phyloP scores from a whole-genome alignment of 352 stramenopile genomes.

The Phytophthora nicotianae region DNA sequence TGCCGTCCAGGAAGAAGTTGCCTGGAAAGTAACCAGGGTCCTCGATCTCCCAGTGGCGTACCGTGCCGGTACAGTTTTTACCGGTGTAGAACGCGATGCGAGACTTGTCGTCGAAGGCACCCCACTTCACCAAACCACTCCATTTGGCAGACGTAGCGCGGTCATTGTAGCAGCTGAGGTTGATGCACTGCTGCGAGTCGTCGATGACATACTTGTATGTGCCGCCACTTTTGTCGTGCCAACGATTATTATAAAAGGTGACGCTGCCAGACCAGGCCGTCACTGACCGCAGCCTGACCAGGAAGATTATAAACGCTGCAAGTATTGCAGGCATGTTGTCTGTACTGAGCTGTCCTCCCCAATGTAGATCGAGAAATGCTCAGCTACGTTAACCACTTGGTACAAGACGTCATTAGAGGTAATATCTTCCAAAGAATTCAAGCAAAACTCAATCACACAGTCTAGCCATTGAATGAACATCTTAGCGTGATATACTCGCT shows the following conservation, averaged over 20 bases:
- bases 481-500: too few relatives aligned
- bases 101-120: conserved; percentile 12
- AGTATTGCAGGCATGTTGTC: not conserved
- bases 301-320: not conserved
- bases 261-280: conserved; percentile 23
- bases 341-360: not conserved
- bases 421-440: not conserved
- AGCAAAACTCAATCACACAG: too few relatives aligned
- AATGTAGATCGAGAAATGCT: not conserved
- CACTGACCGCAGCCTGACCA: not conserved
- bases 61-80: conserved; percentile 21
- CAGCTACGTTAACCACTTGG: not conserved
- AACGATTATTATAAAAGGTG: conserved; percentile 25
- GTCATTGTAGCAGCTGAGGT: conserved; percentile 39
- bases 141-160: conserved; percentile 31
- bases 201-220: conserved; percentile 27
- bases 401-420: not conserved
- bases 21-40: not conserved
- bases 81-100: conserved; percentile 35
- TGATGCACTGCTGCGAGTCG: conserved; percentile 30
- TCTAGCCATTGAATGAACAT: too few relatives aligned
- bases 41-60: conserved; percentile 25
- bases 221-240: conserved; percentile 12
- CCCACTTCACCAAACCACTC: conserved; percentile 17
- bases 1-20: conserved; percentile 32